Base-by-base conservation (phyloP, 2,329 filamentous ascomycete genomes). In the Arthrobotrys conoides region DNA sequence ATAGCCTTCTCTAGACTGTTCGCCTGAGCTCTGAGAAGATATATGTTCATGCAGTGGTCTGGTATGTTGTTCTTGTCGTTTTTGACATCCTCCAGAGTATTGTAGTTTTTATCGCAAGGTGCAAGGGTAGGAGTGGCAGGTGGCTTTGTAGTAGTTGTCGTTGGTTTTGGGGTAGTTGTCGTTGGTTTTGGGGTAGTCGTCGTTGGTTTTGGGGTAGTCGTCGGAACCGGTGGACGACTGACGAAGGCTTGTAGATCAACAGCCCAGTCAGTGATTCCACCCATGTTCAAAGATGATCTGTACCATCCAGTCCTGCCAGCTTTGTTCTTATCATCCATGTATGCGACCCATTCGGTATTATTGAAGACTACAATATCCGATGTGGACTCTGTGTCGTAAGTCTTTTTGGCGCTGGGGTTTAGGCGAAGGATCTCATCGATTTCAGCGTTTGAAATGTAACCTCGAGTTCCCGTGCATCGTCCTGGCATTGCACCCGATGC, bases 401-500 rank as follows among this genome's bases (percentile, higher is more conserved):
- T 41, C 80, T 53, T 84, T 27, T 38, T 55, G 12, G 24, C 53
- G 36, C 46, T 65, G 22, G 59, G 12, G 80, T 77, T 76, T 12
- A 36, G 61, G n/a, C 44, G 49, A 18, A 61, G 51, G 27, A 83
- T 82, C 8, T 81, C 71, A 3, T 77, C 38, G 27, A 84, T 83
- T 44, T 85, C 84, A 4, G 79, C 81, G 59, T 84, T 81, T 4
- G 82, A 71, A n/a, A 85, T 81, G 41, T 84, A 84, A 0, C 84
- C 84, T 1, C 68, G 72, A 0, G 83, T 83, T 1, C 71, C 71
- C 0, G 83, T 85, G 72, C 83, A 84, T 1, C 51, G 51, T 5
- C 83, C 84, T 18, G 77, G 72, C 4, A 49, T 51, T 0, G 83
- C 83, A 1, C 66, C 49, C 0, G 83, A 84, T 2, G 48, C 27